A percentile compares a stretch with the other conserved stretches of the same genome.
These are phyloP conservation scores for Magnolia sinica DNA, from an alignment of 164 flowering plant genomes.

Conservation along the genomic window DNA sequence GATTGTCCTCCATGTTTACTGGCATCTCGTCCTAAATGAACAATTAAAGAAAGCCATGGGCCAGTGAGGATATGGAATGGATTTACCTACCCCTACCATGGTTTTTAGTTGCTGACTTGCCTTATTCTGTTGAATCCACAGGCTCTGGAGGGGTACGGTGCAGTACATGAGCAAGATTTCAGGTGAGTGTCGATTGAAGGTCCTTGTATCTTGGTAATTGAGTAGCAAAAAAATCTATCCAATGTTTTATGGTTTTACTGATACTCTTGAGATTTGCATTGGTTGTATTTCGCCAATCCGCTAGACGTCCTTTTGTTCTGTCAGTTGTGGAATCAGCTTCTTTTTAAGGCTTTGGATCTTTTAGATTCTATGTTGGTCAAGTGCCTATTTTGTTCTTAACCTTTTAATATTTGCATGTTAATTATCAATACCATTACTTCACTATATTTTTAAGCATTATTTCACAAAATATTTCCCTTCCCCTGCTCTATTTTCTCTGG, in stretches of 20 bases:
- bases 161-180: constrained; percentile 75
- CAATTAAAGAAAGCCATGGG: constrained; percentile 71
- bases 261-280: not conserved
- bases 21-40: constrained; percentile 69
- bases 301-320: not conserved
- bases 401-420: not conserved
- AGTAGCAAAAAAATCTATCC: not conserved
- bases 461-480: constrained; percentile 14
- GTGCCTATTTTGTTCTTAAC: not conserved
- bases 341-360: not conserved
- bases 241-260: not conserved
- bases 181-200: constrained; percentile 62
- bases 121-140: constrained; percentile 99
- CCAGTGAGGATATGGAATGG: constrained; percentile 93
- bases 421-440: not conserved
- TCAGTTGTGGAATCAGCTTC: not conserved
- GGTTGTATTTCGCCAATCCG: not conserved
- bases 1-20: constrained; percentile 66
- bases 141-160: constrained; percentile 98
- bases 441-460: not conserved
- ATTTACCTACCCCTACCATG: constrained; percentile 75
- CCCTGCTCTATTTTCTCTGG: constrained; percentile 26
- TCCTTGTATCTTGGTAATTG: constrained; percentile 18
- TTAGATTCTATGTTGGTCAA: not conserved
- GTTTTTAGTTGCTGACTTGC: constrained; percentile 92